Conservation (phyloP, 345 rosid species). For the Populus simonii region DNA sequence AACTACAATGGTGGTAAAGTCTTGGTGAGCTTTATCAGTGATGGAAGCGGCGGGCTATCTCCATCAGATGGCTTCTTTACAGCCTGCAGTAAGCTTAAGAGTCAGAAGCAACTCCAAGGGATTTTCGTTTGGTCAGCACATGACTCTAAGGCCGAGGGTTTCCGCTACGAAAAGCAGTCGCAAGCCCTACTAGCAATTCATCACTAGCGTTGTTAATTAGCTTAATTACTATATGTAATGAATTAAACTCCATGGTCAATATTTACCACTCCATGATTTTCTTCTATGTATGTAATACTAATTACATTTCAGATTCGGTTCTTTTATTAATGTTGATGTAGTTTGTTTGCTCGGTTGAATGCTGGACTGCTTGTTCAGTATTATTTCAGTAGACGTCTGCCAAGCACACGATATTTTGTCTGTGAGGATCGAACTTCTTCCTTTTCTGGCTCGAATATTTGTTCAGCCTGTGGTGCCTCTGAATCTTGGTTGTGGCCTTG, state of each 20-base stretch:
- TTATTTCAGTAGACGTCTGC: no score
- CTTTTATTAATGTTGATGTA: no score
- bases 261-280: neutral
- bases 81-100: slow-evolving; percentile 9
- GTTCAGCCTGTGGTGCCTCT: neutral
- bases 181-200: slow-evolving; percentile 1
- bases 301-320: neutral
- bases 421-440: no score
- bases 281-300: neutral
- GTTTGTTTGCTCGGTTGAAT: neutral
- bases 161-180: slow-evolving; percentile 14
- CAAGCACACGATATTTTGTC: no score
- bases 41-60: slow-evolving; percentile 12
- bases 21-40: slow-evolving; percentile 11
- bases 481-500: no score
- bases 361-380: neutral
- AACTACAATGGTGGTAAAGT: slow-evolving; percentile 12
- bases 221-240: neutral
- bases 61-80: slow-evolving; percentile 12
- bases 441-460: neutral
- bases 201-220: neutral
- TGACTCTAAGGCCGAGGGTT: slow-evolving; percentile 10
- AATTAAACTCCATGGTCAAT: neutral
- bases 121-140: slow-evolving; percentile 16
- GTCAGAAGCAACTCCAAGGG: slow-evolving; percentile 1